phyloP scores from a whole-genome alignment of 2,329 filamentous ascomycete species.

The Diaporthe australafricana region DNA sequence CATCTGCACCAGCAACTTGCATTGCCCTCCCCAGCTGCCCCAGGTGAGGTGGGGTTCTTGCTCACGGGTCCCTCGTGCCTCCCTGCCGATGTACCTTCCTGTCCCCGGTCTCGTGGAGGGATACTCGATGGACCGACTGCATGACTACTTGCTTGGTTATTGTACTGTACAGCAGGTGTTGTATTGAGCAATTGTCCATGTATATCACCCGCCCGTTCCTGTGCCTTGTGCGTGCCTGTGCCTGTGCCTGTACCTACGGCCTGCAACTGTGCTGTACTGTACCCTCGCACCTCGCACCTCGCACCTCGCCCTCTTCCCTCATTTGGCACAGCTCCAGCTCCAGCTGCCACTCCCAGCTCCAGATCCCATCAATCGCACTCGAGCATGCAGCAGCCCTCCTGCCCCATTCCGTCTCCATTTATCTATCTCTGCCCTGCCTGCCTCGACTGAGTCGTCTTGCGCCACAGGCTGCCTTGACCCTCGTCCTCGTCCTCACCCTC shows the following conservation, averaged over 20 bases:
- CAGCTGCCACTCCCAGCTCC: slow-evolving; percentile 25
- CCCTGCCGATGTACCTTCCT: slow-evolving; percentile 16
- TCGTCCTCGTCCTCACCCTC: slow-evolving; percentile 4
- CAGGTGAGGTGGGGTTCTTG: slow-evolving; percentile 25
- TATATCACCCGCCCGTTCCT: background rate
- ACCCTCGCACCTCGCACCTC: background rate
- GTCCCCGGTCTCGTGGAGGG: slow-evolving; percentile 6
- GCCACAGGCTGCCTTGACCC: slow-evolving; percentile 22
- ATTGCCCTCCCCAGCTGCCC: background rate
- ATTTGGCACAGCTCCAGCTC: slow-evolving; percentile 28
- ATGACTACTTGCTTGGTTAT: background rate
- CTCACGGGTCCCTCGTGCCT: slow-evolving; percentile 13
- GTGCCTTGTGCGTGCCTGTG: background rate
- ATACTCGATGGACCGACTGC: slow-evolving; percentile 17
- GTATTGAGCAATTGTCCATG: background rate
- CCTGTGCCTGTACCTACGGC: background rate
- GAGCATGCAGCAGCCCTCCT: slow-evolving; percentile 31
- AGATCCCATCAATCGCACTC: slow-evolving; percentile 29
- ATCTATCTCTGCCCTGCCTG: slow-evolving; percentile 34
- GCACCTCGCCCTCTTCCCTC: slow-evolving; percentile 22
- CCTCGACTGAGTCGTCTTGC: slow-evolving; percentile 31
- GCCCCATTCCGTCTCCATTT: slow-evolving; percentile 31
- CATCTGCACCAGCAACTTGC: slow-evolving; percentile 7
- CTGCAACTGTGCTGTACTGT: background rate
- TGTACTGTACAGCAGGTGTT: background rate